Evolutionary conservation across 1,284 basidiomycete genomes (phyloP), one percentile per base, ranked within the genome.

Genomic region (Puccinia triticina): DNA sequence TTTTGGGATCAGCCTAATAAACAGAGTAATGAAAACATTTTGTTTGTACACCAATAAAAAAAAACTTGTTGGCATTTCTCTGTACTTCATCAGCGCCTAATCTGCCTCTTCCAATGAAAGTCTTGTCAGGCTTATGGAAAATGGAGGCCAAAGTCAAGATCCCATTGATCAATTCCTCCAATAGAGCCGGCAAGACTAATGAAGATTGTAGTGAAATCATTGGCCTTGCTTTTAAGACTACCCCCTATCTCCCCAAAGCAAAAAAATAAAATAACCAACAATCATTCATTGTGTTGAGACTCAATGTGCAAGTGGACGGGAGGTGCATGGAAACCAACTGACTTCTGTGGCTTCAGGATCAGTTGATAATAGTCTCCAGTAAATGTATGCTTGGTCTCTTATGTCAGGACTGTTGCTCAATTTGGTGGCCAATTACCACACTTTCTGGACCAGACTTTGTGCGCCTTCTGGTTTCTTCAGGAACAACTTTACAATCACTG

Each of bases 311-410:
- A 50, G 46, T 12, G 40, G 5, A 48, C 48, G n/a, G 26, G 48
- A 43, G 23, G 72, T 18, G 29, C 12, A 69, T 14, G 55, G 14
- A 37, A 37, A 21, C n/a, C 3, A 21, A 40, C 77, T 43, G 16
- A 81, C 93, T 61, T 92, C 91, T 4, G 97, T 96, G 0, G 93
- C 92, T 2, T 92, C 89, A 0, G 97, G 95, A 86, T 98, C 95
- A 84, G 95, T 93, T 0, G 96, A 96, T 57, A 99, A 90, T 88
- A 99, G 90, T 69, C 97, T 92, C 96, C 96, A 99, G 88, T 99
- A 99, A 93, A 99, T 98, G 89, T 96, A 99, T 0, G 96, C 97
- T 83, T 97, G 90, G 88, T 99, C 97, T 43, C 97, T 91, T 67
- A 98, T 89, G 88, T 99, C 97, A 11, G 97, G 96, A 86, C 96